Conservation (phyloP, 352 stramenopile genomes). For the Aphanomyces astaci region DNA sequence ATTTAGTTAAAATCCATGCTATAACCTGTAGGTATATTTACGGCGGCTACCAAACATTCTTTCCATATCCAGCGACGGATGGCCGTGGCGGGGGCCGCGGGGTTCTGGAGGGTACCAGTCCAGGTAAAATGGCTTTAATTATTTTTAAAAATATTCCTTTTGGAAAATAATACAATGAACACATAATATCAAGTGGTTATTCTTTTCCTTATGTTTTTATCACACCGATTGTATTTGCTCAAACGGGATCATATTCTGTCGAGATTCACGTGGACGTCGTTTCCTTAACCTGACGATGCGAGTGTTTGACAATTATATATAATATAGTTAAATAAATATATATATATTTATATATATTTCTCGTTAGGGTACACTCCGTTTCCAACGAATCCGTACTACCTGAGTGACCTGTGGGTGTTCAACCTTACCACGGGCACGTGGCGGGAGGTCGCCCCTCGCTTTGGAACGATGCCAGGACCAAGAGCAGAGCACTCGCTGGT, state of each 20-base stretch:
- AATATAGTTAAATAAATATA: too few relatives aligned
- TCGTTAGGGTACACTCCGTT: constrained; percentile 81
- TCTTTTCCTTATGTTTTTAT: too few relatives aligned
- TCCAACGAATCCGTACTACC: constrained; percentile 88
- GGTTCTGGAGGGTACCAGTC: constrained; percentile 32
- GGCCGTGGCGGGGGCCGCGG: constrained; percentile 64
- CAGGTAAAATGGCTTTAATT: neutral
- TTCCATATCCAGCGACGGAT: constrained; percentile 89
- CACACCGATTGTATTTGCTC: too few relatives aligned
- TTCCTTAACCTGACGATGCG: too few relatives aligned
- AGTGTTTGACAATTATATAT: too few relatives aligned
- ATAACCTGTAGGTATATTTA: constrained; percentile 75
- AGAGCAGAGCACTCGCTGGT: constrained; percentile 17
- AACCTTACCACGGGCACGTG: constrained; percentile 82
- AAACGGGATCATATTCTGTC: too few relatives aligned
- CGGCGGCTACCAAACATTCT: constrained; percentile 92
- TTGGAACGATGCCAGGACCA: neutral
- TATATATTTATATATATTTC: too few relatives aligned
- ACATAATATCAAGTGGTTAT: too few relatives aligned
- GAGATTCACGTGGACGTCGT: too few relatives aligned
- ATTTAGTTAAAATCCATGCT: too few relatives aligned
- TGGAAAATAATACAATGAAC: too few relatives aligned
- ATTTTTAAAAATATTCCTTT: neutral
- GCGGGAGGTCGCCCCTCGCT: constrained; percentile 43
- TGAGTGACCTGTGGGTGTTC: constrained; percentile 92